Evolutionary conservation across 2,329 filamentous ascomycete species (phyloP).

Genomic region (Diaporthe nobilis): DNA sequence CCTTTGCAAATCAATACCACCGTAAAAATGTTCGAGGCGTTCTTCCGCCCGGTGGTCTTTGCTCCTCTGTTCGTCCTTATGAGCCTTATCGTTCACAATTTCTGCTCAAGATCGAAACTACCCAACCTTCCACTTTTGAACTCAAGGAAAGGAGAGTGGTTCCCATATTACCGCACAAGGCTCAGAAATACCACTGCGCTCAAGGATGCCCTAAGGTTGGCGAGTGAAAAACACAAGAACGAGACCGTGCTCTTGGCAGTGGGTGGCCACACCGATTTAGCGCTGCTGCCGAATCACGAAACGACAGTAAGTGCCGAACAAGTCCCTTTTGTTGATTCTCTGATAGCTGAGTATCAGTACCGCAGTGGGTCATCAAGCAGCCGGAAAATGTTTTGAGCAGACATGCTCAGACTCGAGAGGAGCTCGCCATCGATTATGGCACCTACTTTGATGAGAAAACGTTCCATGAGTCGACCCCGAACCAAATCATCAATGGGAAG

Average conservation of each 20-base stretch:
- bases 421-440: neutral
- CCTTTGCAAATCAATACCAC: accelerated
- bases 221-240: neutral
- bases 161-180: neutral
- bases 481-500: neutral
- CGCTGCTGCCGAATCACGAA: neutral
- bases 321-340: neutral
- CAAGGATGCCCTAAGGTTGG: neutral
- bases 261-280: neutral
- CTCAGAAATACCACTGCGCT: neutral
- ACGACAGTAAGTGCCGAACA: neutral
- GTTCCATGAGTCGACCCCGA: neutral
- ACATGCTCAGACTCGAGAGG: neutral
- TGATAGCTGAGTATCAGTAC: neutral
- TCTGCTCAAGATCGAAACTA: neutral
- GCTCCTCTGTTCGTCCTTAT: neutral
- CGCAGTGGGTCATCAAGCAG: neutral
- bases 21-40: neutral
- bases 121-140: neutral
- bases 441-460: neutral
- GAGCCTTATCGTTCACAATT: neutral
- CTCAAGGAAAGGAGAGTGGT: neutral
- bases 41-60: neutral
- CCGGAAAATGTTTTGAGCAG: neutral
- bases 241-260: neutral